These are phyloP conservation scores for Talaromyces sp. DNA, from an alignment of 2,329 filamentous ascomycete genomes.

Conservation along the genomic window DNA sequence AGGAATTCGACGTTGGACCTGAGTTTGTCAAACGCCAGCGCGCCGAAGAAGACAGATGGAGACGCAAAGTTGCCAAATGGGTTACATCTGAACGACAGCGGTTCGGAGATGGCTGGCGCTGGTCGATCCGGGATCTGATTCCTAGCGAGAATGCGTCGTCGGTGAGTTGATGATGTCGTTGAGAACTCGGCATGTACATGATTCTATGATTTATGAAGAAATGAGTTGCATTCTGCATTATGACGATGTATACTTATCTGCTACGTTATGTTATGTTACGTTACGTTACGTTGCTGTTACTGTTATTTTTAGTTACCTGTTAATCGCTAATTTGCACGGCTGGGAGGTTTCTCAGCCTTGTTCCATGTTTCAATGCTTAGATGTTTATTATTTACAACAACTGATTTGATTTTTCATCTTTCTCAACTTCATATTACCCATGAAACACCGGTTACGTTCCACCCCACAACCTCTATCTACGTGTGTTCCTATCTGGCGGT, in stretches of 20 bases:
- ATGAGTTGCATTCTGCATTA: not conserved
- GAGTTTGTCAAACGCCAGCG: slow-evolving; percentile 85
- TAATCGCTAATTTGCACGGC: not conserved
- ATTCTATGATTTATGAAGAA: not conserved
- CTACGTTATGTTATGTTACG: not conserved
- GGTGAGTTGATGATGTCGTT: not conserved
- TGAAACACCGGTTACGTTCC: not conserved
- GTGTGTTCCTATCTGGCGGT: not conserved
- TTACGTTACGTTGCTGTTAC: not conserved
- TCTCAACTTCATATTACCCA: not conserved
- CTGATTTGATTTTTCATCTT: not conserved
- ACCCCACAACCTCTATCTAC: not conserved
- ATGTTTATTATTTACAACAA: not conserved
- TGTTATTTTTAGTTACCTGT: not conserved
- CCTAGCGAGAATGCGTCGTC: slow-evolving; percentile 1
- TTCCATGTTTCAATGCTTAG: not conserved
- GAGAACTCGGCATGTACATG: not conserved
- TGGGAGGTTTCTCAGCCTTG: not conserved
- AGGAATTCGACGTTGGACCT: slow-evolving; percentile 96
- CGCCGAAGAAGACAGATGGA: slow-evolving; percentile 89
- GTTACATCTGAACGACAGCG: slow-evolving; percentile 52
- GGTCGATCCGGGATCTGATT: slow-evolving; percentile 58
- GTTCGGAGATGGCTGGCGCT: slow-evolving; percentile 62
- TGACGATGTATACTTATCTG: not conserved
- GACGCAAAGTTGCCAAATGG: slow-evolving; percentile 83